Evolutionary conservation across 2,329 filamentous ascomycete species (phyloP), one percentile per base, ranked within the genome.

Genomic region (Monilinia polystroma): DNA sequence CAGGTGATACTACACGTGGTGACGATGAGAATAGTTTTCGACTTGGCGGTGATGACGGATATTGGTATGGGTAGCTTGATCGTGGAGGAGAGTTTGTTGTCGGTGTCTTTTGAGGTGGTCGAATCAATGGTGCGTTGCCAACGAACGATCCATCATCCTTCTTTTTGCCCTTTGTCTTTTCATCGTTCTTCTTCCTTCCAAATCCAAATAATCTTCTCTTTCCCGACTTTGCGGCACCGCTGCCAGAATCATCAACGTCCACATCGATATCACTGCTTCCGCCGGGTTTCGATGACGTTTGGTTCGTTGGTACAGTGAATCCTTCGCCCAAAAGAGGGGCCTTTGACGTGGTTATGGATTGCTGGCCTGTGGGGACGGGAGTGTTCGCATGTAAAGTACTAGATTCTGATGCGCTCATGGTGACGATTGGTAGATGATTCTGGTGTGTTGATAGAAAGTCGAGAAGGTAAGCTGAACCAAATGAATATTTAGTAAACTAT

Each of bases 1-100:
- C 91, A 18, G 93, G 92, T 26, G 92, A 96, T 64, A 89, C 86
- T 55, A 93, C 79, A 59, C 90, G 85, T 5, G 92, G 90, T 11
- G 92, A 94, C 12, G 86, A 84, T 16, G 89, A 88, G 72, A 82
- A 82, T 55, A 91, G 79, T 63, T 85, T 86, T 67, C 87, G 85
- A 68, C 80, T 82, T 4, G 91, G 90, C 3, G 90, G 92, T 0
- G 87, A 81, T 18, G 88, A 85, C 14, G 82, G 76, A 57, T 70
- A 53, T 53, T 69, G 69, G 49, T 76, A 76, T 73, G 80, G 75
- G 72, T 80, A 75, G 70, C 72, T 84, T 26, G 78, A 75, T 67
- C 78, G 78, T 29, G 78, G 74, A 56, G 80, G 79, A 63, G 81
- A 84, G 23, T 63, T 80, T 80, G 66, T 75, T 68, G 69, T 79